phyloP scores from a whole-genome alignment of 2,329 filamentous ascomycete genomes.

The Eutypa lata region DNA sequence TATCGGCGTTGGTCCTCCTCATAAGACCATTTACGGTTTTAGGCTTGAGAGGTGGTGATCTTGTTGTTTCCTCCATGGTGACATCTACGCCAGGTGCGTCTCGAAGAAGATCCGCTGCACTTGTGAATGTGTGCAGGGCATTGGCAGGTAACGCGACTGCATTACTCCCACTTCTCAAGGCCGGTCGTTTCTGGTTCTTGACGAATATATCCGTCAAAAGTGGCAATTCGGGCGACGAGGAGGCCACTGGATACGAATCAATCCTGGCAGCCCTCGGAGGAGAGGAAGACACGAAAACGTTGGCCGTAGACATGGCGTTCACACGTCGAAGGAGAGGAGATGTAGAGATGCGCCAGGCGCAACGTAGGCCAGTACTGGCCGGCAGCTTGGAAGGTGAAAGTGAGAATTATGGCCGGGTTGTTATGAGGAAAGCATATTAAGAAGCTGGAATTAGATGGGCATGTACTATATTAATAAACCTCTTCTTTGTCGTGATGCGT shows the following conservation, averaged over 20 bases:
- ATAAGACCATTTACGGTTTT: conserved; percentile 11
- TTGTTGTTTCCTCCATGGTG: conserved; percentile 23
- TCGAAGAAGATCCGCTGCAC: conserved; percentile 36
- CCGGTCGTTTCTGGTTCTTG: conserved; percentile 30
- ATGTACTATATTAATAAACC: no score
- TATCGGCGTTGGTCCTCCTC: conserved; percentile 7
- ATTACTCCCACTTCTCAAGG: conserved; percentile 34
- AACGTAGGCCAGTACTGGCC: conserved; percentile 29
- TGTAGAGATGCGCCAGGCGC: conserved; percentile 44
- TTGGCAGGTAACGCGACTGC: conserved; percentile 34
- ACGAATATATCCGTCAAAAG: conserved; percentile 47
- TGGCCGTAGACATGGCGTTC: conserved; percentile 30
- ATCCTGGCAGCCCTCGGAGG: conserved; percentile 18
- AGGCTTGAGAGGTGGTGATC: conserved; percentile 18
- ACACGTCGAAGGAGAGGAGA: conserved; percentile 19
- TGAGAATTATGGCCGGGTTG: background rate
- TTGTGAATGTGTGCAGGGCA: conserved; percentile 37
- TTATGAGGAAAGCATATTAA: no score
- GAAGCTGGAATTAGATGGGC: no score
- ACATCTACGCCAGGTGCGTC: conserved; percentile 30
- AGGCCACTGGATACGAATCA: conserved; percentile 31
- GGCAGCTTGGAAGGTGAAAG: conserved; percentile 11
- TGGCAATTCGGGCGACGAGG: conserved; percentile 56
- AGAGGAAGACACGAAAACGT: conserved; percentile 29
- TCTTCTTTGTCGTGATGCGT: no score